These are phyloP conservation scores for Aspergillus pseudoterreus DNA, from an alignment of 2,329 filamentous ascomycete species.

Conservation along the genomic window DNA sequence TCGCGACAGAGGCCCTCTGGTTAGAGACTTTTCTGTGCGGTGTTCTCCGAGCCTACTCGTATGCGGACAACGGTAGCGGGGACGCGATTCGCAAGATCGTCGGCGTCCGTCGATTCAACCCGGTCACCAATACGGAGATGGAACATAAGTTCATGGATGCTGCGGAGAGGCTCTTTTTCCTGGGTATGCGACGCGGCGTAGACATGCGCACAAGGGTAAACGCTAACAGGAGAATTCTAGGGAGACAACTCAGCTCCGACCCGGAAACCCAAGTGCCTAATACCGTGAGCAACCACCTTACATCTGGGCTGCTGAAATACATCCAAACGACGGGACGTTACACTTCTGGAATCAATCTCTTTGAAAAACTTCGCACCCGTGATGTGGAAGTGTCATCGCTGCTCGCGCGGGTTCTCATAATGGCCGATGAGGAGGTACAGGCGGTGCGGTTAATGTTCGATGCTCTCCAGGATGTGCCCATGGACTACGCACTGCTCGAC, in stretches of 20 bases:
- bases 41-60: constrained; percentile 89
- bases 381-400: constrained; percentile 94
- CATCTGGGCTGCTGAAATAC: constrained; percentile 88
- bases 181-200: constrained; percentile 53
- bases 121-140: constrained; percentile 95
- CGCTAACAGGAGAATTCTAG: constrained; percentile 44
- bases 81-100: constrained; percentile 96
- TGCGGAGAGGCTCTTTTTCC: constrained; percentile 91
- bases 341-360: constrained; percentile 92
- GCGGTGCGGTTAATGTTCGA: constrained; percentile 85
- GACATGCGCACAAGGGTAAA: too few species aligned
- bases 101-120: constrained; percentile 95
- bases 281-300: constrained; percentile 91
- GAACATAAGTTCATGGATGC: constrained; percentile 95
- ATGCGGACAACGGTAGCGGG: constrained; percentile 91
- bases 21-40: constrained; percentile 96
- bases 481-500: constrained; percentile 97
- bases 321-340: constrained; percentile 94
- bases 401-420: constrained; percentile 83
- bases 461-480: constrained; percentile 83
- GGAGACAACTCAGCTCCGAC: constrained; percentile 93
- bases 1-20: constrained; percentile 92
- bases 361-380: constrained; percentile 87
- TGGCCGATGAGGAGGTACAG: constrained; percentile 96
- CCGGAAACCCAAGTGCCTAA: constrained; percentile 97